Conservation (phyloP, 371 early-diverging fungal species). For the Chytridium lagenaria region DNA sequence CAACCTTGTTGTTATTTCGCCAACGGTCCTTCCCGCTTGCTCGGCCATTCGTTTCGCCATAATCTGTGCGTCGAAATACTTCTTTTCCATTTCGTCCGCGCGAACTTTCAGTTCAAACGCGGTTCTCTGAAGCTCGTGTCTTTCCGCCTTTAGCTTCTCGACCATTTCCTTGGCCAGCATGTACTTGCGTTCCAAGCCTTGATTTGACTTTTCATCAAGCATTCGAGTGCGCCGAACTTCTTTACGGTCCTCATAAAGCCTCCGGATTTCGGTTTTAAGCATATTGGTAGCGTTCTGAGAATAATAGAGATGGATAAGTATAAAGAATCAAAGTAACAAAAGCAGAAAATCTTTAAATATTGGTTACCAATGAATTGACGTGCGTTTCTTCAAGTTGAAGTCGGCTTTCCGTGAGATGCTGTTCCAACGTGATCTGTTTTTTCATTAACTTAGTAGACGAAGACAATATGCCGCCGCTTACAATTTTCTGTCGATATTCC, state of each 20-base stretch:
- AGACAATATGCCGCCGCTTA: neutral
- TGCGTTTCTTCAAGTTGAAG: conserved; percentile 48
- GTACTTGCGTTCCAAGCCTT: conserved; percentile 50
- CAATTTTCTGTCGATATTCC: conserved; percentile 49
- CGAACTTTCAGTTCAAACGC: conserved; percentile 39
- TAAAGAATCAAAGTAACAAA: too few species aligned
- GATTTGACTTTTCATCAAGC: conserved; percentile 38
- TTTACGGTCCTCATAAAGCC: conserved; percentile 43
- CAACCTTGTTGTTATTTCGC: conserved; percentile 33
- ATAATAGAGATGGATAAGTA: neutral
- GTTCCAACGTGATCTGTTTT: conserved; percentile 44
- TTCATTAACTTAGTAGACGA: neutral
- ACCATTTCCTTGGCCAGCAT: conserved; percentile 51
- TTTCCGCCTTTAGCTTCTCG: conserved; percentile 50
- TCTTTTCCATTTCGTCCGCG: conserved; percentile 44
- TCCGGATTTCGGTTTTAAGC: conserved; percentile 56
- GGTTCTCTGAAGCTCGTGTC: conserved; percentile 37
- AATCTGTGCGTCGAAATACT: conserved; percentile 39
- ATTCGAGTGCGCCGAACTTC: conserved; percentile 33
- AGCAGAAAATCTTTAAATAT: neutral
- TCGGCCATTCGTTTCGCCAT: conserved; percentile 36
- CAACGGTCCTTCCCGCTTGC: conserved; percentile 38
- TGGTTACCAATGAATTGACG: conserved; percentile 26
- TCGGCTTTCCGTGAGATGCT: conserved; percentile 47
- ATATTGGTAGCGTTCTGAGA: conserved; percentile 50